Conservation (phyloP, 192 early-diverging fungal species). For the Backusella macrospora region DNA sequence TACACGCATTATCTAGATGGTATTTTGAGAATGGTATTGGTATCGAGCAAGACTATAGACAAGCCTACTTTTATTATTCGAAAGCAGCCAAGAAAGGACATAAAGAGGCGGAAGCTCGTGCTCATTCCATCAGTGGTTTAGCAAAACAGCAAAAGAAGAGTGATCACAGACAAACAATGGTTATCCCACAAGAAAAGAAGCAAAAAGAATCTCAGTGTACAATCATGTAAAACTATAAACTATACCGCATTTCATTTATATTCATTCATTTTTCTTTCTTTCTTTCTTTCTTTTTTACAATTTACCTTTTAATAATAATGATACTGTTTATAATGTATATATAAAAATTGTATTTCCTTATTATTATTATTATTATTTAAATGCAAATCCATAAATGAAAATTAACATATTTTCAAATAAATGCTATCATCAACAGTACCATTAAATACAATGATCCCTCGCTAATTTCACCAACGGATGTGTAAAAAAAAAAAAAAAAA, state of each 20-base stretch:
- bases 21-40: conserved; percentile 40
- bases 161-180: conserved; percentile 9
- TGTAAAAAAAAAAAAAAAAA: too few species aligned
- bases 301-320: conserved; percentile 10
- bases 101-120: conserved; percentile 15
- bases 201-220: conserved; percentile 1
- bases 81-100: conserved; percentile 29
- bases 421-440: too few species aligned
- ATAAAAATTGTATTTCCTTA: not conserved
- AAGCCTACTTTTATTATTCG: conserved; percentile 25
- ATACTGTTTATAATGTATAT: conserved; percentile 2
- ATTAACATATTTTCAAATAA: too few species aligned
- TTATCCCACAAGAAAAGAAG: not conserved
- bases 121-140: not conserved
- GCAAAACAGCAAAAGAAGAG: not conserved
- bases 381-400: too few species aligned
- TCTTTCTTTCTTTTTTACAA: not conserved
- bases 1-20: conserved; percentile 13
- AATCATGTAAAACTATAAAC: not conserved
- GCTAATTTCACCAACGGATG: too few species aligned
- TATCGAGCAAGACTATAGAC: conserved; percentile 17
- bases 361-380: not conserved
- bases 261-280: too few species aligned
- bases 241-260: not conserved
- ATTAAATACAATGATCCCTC: too few species aligned